Evolutionary conservation across 2,329 filamentous ascomycete genomes (phyloP).

Genomic region (Blastomyces parvus): DNA sequence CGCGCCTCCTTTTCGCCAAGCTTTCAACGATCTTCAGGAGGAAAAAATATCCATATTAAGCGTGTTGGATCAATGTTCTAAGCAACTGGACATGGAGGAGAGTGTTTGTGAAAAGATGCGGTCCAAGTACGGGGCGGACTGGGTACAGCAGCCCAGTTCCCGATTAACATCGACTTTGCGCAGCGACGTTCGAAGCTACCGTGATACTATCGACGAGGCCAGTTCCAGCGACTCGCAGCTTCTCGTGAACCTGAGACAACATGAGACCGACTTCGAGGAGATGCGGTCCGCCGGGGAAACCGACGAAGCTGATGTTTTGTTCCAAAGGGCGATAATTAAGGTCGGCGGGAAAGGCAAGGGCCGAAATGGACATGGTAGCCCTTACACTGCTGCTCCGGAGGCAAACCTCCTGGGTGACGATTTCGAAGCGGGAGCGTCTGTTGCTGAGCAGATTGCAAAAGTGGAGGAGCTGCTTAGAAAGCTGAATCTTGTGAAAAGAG

Average conservation of each 20-base stretch:
- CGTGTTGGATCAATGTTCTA: slow-evolving; percentile 67
- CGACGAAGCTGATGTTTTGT: slow-evolving; percentile 78
- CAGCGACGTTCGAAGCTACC: slow-evolving; percentile 78
- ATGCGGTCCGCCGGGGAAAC: slow-evolving; percentile 84
- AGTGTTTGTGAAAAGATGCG: slow-evolving; percentile 99
- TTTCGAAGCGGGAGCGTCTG: slow-evolving; percentile 66
- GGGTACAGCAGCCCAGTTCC: slow-evolving; percentile 94
- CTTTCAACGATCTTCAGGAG: slow-evolving; percentile 67
- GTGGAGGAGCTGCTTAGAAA: slow-evolving; percentile 90
- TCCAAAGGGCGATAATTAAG: slow-evolving; percentile 76
- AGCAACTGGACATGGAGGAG: slow-evolving; percentile 92
- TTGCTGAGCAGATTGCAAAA: slow-evolving; percentile 76
- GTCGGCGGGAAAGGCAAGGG: slow-evolving; percentile 52
- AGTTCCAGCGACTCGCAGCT: slow-evolving; percentile 76
- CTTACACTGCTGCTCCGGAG: slow-evolving; percentile 49
- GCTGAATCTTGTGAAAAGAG: slow-evolving; percentile 82
- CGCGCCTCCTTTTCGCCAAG: slow-evolving; percentile 66
- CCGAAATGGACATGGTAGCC: slow-evolving; percentile 54
- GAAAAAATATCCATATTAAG: slow-evolving; percentile 67
- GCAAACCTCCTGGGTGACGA: slow-evolving; percentile 84
- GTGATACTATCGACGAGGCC: slow-evolving; percentile 81
- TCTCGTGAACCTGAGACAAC: slow-evolving; percentile 71
- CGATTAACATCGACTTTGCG: slow-evolving; percentile 78
- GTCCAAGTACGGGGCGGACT: slow-evolving; percentile 89
- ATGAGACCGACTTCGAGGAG: slow-evolving; percentile 83